Conservation (phyloP, 805 yeast genomes). For the Metschnikowia drakensbergensis region DNA sequence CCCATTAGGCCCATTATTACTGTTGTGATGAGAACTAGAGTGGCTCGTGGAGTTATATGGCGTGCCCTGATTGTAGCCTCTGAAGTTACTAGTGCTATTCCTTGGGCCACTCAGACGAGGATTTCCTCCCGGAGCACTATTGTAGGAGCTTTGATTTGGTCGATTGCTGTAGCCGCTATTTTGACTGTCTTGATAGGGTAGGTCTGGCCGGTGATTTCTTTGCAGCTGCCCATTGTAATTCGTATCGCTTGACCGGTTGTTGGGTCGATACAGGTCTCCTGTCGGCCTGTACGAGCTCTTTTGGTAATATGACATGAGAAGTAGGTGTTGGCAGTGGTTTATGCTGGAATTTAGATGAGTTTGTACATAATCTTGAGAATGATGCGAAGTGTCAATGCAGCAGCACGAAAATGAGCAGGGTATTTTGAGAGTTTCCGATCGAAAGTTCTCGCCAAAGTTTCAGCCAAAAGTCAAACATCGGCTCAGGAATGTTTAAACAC, state of each 20-base stretch:
- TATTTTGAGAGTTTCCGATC: neutral
- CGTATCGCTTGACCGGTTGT: neutral
- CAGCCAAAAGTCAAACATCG: no score
- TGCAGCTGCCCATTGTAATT: neutral
- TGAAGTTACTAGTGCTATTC: neutral
- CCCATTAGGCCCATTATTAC: neutral
- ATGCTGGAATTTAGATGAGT: neutral
- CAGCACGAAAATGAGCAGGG: neutral
- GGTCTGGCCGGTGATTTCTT: neutral
- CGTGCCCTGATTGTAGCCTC: neutral
- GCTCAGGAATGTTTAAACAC: neutral
- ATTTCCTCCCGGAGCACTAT: neutral
- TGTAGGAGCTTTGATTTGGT: neutral
- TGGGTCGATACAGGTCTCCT: constrained; percentile 19
- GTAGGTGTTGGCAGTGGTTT: neutral
- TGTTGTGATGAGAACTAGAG: neutral
- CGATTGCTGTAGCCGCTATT: neutral
- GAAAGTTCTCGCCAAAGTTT: no score
- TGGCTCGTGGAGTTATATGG: neutral
- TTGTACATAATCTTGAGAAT: neutral
- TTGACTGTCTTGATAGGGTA: neutral
- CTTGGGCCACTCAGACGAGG: neutral
- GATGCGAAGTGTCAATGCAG: neutral
- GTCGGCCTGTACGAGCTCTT: constrained; percentile 14
- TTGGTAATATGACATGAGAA: constrained; percentile 14